phyloP scores from a whole-genome alignment of 768 basidiomycete species.

The Hypholoma fasciculare region DNA sequence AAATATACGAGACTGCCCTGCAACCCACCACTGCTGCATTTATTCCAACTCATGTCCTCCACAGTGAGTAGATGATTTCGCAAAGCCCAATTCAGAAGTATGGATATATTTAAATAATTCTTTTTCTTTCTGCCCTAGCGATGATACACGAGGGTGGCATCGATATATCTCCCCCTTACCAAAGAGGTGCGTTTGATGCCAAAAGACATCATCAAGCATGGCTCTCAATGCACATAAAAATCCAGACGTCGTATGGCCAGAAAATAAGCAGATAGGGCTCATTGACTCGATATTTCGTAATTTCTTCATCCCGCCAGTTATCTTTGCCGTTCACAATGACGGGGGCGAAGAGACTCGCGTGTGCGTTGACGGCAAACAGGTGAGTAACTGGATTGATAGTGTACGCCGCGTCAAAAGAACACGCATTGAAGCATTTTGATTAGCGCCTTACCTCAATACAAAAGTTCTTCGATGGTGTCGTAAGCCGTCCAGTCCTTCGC shows the following conservation, averaged over 20 bases:
- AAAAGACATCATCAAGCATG: no score
- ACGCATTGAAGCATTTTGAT: background rate
- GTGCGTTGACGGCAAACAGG: conserved; percentile 87
- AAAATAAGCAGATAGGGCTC: conserved; percentile 64
- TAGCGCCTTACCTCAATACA: conserved; percentile 78
- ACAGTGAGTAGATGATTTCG: conserved; percentile 35
- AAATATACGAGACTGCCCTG: conserved; percentile 44
- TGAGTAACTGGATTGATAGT: conserved; percentile 24
- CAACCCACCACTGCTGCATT: conserved; percentile 38
- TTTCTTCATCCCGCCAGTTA: conserved; percentile 77
- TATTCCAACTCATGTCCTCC: conserved; percentile 45
- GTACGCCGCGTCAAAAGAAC: background rate
- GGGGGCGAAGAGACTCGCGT: conserved; percentile 58
- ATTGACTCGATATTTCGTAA: conserved; percentile 80
- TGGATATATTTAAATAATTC: background rate
- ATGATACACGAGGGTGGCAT: conserved; percentile 70
- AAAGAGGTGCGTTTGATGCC: conserved; percentile 51
- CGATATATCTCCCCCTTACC: conserved; percentile 71
- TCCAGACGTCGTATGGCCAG: conserved; percentile 77
- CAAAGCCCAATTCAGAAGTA: background rate
- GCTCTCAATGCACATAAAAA: background rate
- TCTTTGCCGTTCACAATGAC: conserved; percentile 62
- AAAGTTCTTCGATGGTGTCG: conserved; percentile 73
- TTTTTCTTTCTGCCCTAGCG: conserved; percentile 30
- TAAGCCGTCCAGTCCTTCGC: conserved; percentile 35